Percentiles rank a stretch among this genome's conserved stretches.
These are phyloP conservation scores for Zopfochytrium polystomum DNA, from an alignment of 371 early-diverging fungal species.

Conservation along the genomic window DNA sequence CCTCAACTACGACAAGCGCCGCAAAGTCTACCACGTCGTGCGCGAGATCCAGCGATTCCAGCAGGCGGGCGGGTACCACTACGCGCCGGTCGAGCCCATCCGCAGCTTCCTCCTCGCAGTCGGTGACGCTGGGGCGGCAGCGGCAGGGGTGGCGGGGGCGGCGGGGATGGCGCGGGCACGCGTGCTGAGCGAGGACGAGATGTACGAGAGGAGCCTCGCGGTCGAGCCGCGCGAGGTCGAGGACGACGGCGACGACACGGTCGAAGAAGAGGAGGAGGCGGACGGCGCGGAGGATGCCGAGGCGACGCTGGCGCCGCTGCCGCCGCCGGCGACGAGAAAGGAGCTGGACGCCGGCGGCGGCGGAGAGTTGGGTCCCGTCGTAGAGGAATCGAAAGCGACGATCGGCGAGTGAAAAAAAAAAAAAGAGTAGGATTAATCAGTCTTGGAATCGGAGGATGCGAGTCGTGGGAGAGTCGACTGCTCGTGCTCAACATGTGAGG, in stretches of 20 bases:
- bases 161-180: conserved; percentile 12
- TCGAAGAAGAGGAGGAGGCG: conserved; percentile 18
- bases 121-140: background rate
- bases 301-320: too few relatives aligned
- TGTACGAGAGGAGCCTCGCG: conserved; percentile 32
- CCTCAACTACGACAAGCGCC: conserved; percentile 58
- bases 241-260: conserved; percentile 33
- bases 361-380: too few relatives aligned
- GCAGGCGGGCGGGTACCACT: conserved; percentile 25
- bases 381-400: too few relatives aligned
- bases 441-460: too few relatives aligned
- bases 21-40: conserved; percentile 46
- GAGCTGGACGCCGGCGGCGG: too few relatives aligned
- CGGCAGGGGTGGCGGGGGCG: conserved; percentile 6
- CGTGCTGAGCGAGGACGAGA: conserved; percentile 39
- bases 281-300: too few relatives aligned
- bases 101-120: conserved; percentile 26
- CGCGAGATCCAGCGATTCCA: conserved; percentile 46
- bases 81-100: conserved; percentile 27
- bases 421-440: too few relatives aligned
- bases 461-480: too few relatives aligned
- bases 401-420: too few relatives aligned
- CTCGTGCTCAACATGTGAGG: too few relatives aligned
- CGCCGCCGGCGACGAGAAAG: too few relatives aligned
- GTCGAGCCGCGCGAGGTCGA: conserved; percentile 46